Evolutionary conservation across 768 basidiomycete genomes (phyloP), one percentile per base, ranked within the genome.

Genomic region (Amanita jacksonii): DNA sequence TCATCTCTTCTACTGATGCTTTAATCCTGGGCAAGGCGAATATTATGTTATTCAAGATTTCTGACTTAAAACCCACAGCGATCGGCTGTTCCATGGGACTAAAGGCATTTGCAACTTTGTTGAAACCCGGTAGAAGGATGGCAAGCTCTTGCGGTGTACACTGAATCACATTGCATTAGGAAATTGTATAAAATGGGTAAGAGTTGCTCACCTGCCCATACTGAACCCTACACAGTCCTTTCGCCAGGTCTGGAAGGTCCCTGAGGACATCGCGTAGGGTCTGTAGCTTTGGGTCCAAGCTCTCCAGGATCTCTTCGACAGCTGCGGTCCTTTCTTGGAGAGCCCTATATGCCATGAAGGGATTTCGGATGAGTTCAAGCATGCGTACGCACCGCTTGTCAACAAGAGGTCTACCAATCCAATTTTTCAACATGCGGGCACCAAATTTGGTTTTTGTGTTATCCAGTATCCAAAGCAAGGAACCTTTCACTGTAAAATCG

Each of bases 401-500:
- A 9, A 85, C 69, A 33, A 98, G 70, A 1, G 94, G 94, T 53
- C 76, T 72, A 1, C 87, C 86, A 6, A 98, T 72, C 94, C 94
- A 99, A 49, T 68, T 77, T 48, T 78, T 76, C 44, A 99, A 67
- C 53, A 88, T 62, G 42, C 94, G 70, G 15, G 85, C 77, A 9
- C 94, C 94, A 69, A 96, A 96, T 51, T 75, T 79, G 2, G 94
- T 97, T 50, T 77, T 76, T 24, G 91, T 94, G 47, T 76, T 76
- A 65, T 97, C 87, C 41, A 99, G 67, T 5, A 93, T 72, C 76
- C 81, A 85, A 49, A 96, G 66, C 36, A 99, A 64, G 39, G 88
- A 85, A 3, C 92, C 93, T 45, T 64, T 72, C 15, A 72, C 66
- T 8, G 73, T 77, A 43, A 74, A 74, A 57, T 96, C 84, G 0